Percentiles rank a stretch among this genome's conserved stretches.
phyloP scores from a whole-genome alignment of 139 green algal genomes.

The Chlorella sp. region DNA sequence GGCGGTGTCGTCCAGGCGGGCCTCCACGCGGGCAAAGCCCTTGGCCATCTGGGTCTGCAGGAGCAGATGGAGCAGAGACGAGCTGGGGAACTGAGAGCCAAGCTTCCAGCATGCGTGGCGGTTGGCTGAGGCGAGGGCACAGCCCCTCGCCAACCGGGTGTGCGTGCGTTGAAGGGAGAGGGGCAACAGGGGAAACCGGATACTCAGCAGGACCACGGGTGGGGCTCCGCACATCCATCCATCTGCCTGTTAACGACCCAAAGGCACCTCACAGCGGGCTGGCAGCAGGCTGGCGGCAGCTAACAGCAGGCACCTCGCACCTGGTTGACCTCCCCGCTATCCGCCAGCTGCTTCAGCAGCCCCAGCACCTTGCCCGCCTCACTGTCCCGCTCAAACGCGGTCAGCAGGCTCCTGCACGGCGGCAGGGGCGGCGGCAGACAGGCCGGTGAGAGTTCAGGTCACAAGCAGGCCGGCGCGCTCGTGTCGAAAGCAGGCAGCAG shows the following conservation, averaged over 20 bases:
- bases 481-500: no score
- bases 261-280: no score
- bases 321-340: slow-evolving; percentile 49
- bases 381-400: slow-evolving; percentile 1
- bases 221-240: no score
- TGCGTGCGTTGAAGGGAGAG: background rate
- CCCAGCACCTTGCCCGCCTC: background rate
- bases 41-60: slow-evolving; percentile 68
- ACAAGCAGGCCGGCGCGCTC: no score
- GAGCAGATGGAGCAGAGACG: background rate
- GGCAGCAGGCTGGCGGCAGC: no score
- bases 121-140: background rate
- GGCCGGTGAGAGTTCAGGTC: no score
- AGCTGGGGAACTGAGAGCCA: no score
- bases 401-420: slow-evolving; percentile 33
- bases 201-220: no score
- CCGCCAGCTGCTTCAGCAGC: slow-evolving; percentile 36
- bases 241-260: no score
- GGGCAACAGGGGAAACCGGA: background rate
- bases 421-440: background rate
- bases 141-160: background rate
- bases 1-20: slow-evolving; percentile 44
- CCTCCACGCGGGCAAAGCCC: slow-evolving; percentile 52
- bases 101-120: no score
- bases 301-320: no score